Conservation (phyloP, 257 asterid genomes). For the Gentiana macrophylla region DNA sequence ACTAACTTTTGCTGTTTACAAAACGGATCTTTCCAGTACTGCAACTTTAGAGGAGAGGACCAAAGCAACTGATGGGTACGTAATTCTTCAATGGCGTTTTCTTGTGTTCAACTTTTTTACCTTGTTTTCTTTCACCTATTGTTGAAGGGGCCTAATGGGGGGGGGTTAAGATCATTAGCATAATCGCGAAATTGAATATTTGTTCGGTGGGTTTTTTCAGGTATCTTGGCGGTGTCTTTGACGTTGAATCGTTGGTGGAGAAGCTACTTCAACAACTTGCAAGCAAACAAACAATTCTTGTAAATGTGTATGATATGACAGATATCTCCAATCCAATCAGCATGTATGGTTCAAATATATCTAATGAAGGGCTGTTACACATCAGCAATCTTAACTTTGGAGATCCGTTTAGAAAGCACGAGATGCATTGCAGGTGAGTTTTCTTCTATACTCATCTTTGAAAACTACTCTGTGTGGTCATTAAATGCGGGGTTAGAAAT, state of each 20-base stretch:
- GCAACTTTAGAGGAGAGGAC: slow-evolving; percentile 70
- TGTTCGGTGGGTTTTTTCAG: slow-evolving; percentile 16
- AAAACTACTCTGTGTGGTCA: background rate
- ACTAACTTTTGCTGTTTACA: slow-evolving; percentile 91
- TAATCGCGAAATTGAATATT: too few species aligned
- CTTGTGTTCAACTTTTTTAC: too few species aligned
- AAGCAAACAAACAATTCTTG: slow-evolving; percentile 87
- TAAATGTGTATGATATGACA: slow-evolving; percentile 77
- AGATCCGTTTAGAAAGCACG: slow-evolving; percentile 90
- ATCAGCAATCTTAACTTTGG: slow-evolving; percentile 85
- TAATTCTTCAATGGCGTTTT: too few species aligned
- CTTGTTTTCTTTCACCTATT: too few species aligned
- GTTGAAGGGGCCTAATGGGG: too few species aligned
- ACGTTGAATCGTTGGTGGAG: slow-evolving; percentile 93
- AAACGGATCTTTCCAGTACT: slow-evolving; percentile 52
- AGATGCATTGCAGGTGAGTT: slow-evolving; percentile 92
- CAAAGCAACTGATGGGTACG: slow-evolving; percentile 77
- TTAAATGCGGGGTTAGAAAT: background rate
- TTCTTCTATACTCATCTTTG: background rate
- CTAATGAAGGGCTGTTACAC: slow-evolving; percentile 39
- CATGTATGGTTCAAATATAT: slow-evolving; percentile 72
- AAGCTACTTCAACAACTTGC: slow-evolving; percentile 98
- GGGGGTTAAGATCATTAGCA: too few species aligned
- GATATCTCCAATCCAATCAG: slow-evolving; percentile 63
- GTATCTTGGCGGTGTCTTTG: slow-evolving; percentile 98